phyloP scores from a whole-genome alignment of 768 basidiomycete genomes.

The Boletellus ananiceps region DNA sequence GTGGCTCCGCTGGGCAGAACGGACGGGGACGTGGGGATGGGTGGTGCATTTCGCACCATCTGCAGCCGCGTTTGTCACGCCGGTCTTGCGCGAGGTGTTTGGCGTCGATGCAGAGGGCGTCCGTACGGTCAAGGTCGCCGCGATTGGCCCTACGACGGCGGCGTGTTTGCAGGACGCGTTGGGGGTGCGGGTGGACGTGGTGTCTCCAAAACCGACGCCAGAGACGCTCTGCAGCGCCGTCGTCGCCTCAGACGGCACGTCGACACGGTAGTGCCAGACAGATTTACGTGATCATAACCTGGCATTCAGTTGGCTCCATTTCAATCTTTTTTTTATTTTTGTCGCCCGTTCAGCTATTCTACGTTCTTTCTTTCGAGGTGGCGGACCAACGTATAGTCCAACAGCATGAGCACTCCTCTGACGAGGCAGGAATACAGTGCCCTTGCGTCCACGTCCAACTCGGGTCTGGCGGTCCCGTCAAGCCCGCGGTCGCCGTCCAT shows the following conservation, averaged over 20 bases:
- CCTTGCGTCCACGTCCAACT: constrained; percentile 23
- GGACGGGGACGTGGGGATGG: constrained; percentile 46
- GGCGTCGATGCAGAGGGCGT: neutral
- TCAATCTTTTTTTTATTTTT: neutral
- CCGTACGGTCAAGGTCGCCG: constrained; percentile 45
- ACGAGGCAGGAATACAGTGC: constrained; percentile 25
- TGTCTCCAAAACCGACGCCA: constrained; percentile 53
- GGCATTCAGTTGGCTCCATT: constrained; percentile 1
- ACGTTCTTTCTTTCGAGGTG: constrained; percentile 6
- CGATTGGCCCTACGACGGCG: constrained; percentile 67
- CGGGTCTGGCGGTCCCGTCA: constrained; percentile 16
- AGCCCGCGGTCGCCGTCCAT: constrained; percentile 21
- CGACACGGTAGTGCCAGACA: neutral
- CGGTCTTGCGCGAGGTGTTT: constrained; percentile 46
- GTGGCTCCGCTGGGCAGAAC: neutral
- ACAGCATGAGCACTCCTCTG: constrained; percentile 26
- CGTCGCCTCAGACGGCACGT: constrained; percentile 12
- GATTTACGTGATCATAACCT: neutral
- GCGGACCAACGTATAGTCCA: neutral
- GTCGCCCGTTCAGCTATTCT: constrained; percentile 13
- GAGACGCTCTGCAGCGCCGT: constrained; percentile 41
- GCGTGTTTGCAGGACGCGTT: constrained; percentile 45
- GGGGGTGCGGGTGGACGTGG: constrained; percentile 47
- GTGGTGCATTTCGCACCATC: constrained; percentile 77
- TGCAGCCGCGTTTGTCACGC: constrained; percentile 52